phyloP scores from a whole-genome alignment of 768 basidiomycete genomes.

The Boletellus sp. region DNA sequence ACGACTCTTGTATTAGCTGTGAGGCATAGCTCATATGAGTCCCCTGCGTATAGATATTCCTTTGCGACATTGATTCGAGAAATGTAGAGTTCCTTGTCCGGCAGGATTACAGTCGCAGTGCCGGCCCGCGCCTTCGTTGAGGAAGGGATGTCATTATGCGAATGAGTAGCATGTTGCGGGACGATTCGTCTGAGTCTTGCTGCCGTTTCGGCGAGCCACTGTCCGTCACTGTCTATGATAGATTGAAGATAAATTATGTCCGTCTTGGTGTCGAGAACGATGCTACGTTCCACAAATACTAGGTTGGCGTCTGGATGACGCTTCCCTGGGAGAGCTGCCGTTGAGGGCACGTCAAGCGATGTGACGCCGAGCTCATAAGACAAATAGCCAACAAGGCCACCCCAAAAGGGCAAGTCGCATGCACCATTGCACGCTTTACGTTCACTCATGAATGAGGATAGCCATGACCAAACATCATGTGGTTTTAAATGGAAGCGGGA shows the following conservation, averaged over 20 bases:
- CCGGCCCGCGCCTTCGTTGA: conserved; percentile 24
- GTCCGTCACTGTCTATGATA: conserved; percentile 50
- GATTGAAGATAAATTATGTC: conserved; percentile 61
- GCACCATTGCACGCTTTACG: conserved; percentile 46
- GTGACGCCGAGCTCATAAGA: conserved; percentile 77
- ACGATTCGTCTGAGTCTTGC: conserved; percentile 13
- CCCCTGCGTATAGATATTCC: conserved; percentile 72
- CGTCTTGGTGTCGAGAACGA: conserved; percentile 58
- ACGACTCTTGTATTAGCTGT: conserved; percentile 68
- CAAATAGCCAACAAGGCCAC: conserved; percentile 72
- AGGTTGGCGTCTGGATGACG: conserved; percentile 71
- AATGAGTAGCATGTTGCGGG: conserved; percentile 10
- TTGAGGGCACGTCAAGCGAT: conserved; percentile 46
- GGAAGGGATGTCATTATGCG: conserved; percentile 17
- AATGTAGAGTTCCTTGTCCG: conserved; percentile 60
- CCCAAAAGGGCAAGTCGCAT: conserved; percentile 72
- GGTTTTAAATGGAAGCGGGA: conserved; percentile 42
- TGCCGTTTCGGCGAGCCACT: conserved; percentile 55
- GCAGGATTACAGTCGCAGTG: conserved; percentile 42
- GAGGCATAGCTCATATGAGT: conserved; percentile 91
- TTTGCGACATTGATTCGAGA: conserved; percentile 66
- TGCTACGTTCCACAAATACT: conserved; percentile 73
- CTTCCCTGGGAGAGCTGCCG: conserved; percentile 23
- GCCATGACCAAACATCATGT: conserved; percentile 72
- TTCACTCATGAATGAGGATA: conserved; percentile 62